phyloP scores from a whole-genome alignment of 768 basidiomycete genomes.

The Mycena latifolia region DNA sequence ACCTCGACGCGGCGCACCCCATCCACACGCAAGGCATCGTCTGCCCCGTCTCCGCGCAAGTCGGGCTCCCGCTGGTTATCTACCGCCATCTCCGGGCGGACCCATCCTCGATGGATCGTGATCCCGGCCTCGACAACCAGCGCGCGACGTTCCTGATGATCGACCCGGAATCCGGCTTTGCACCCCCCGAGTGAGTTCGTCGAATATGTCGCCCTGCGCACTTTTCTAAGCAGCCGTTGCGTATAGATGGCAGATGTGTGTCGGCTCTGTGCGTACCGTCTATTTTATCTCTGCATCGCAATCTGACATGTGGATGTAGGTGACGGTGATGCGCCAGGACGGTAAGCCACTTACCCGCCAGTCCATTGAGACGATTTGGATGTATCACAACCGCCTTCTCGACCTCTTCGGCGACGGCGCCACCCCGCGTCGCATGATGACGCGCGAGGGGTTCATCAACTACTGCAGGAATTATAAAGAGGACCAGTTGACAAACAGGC shows the following conservation, averaged over 20 bases:
- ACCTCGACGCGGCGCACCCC: slow-evolving; percentile 35
- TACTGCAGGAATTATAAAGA: slow-evolving; percentile 24
- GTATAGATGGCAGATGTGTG: slow-evolving; percentile 31
- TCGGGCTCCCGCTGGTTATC: slow-evolving; percentile 45
- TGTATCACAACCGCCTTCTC: slow-evolving; percentile 46
- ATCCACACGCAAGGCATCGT: slow-evolving; percentile 41
- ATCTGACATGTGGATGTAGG: background rate
- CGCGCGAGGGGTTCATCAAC: slow-evolving; percentile 8
- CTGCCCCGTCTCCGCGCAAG: slow-evolving; percentile 42
- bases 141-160: slow-evolving; percentile 45
- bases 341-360: slow-evolving; percentile 29
- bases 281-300: too few relatives aligned
- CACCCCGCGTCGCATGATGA: slow-evolving; percentile 19
- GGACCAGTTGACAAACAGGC: background rate
- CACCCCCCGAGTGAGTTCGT: slow-evolving; percentile 38
- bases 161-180: slow-evolving; percentile 41
- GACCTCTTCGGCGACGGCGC: slow-evolving; percentile 40
- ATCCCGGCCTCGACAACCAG: slow-evolving; percentile 45
- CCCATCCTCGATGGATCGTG: slow-evolving; percentile 37
- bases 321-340: slow-evolving; percentile 33
- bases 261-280: slow-evolving; percentile 25
- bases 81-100: slow-evolving; percentile 41
- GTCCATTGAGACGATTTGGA: too few relatives aligned
- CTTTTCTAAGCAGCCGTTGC: background rate
- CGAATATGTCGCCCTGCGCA: background rate